phyloP scores from a whole-genome alignment of 176 grass and related monocot species.

The Guadua angustifolia region DNA sequence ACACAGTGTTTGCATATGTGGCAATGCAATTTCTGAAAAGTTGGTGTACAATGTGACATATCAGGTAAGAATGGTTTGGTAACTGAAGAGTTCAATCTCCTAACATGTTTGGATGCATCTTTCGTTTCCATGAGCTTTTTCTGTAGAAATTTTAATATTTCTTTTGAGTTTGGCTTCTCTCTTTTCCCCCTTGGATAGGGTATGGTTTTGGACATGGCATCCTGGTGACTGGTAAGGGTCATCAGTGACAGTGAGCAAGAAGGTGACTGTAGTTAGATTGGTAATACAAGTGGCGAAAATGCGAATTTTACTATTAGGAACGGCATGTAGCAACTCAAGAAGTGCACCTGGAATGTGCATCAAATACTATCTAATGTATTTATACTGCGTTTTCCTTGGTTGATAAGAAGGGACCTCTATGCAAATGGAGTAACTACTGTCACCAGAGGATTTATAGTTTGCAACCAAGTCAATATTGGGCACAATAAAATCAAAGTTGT shows the following conservation, averaged over 20 bases:
- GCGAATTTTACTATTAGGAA: neutral
- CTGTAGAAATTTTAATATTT: neutral
- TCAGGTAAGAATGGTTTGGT: slow-evolving; percentile 14
- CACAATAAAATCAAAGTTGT: neutral
- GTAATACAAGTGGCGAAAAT: neutral
- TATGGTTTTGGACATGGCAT: slow-evolving; percentile 3
- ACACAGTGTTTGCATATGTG: neutral
- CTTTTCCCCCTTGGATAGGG: neutral
- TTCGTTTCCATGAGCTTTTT: slow-evolving; percentile 6
- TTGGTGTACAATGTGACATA: slow-evolving; percentile 36
- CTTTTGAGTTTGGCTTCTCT: neutral
- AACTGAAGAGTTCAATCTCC: neutral
- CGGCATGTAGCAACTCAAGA: neutral
- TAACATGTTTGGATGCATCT: neutral
- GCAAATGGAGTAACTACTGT: neutral
- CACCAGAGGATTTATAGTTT: neutral
- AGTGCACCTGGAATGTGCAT: neutral
- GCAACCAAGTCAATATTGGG: too few species aligned
- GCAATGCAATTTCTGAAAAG: neutral
- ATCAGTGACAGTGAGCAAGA: neutral
- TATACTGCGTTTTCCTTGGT: neutral
- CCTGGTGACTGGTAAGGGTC: neutral
- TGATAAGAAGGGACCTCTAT: neutral
- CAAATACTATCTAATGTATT: neutral
- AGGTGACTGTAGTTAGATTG: neutral